Percentiles rank a stretch among this genome's conserved stretches.
These are phyloP conservation scores for Sugiyamaella sp. DNA, from an alignment of 1,139 yeast species.

Conservation along the genomic window DNA sequence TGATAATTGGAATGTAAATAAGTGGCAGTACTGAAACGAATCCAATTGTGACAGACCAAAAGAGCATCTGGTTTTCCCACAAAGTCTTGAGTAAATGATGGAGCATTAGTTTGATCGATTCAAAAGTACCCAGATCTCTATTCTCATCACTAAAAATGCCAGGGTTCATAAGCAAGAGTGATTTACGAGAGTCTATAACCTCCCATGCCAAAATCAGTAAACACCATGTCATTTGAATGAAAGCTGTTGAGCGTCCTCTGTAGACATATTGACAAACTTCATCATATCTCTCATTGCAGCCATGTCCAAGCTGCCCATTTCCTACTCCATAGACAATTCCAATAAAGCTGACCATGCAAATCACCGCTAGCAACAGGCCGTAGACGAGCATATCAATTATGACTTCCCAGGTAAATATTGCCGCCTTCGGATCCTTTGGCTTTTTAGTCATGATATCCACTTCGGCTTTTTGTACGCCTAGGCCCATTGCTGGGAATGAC, in stretches of 20 bases:
- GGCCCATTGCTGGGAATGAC: conserved; percentile 87
- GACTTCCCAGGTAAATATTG: conserved; percentile 71
- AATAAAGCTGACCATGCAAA: conserved; percentile 70
- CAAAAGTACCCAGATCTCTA: conserved; percentile 38
- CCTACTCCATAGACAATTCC: conserved; percentile 57
- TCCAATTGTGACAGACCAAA: conserved; percentile 82
- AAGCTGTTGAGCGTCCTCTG: conserved; percentile 78
- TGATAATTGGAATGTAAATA: conserved; percentile 85
- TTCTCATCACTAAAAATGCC: conserved; percentile 45
- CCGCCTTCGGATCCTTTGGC: conserved; percentile 59
- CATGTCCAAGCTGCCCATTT: conserved; percentile 62
- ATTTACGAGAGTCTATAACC: conserved; percentile 73
- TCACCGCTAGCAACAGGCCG: conserved; percentile 72
- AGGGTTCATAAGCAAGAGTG: conserved; percentile 76
- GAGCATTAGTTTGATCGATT: conserved; percentile 60
- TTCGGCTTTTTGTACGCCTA: conserved; percentile 69
- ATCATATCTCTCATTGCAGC: conserved; percentile 59
- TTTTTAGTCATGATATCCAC: conserved; percentile 68
- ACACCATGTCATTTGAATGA: conserved; percentile 90
- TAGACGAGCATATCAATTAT: conserved; percentile 73
- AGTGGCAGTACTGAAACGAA: conserved; percentile 77
- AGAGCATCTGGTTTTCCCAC: conserved; percentile 76
- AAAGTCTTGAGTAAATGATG: conserved; percentile 59
- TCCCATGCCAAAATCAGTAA: conserved; percentile 89
- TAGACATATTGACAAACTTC: conserved; percentile 65